Evolutionary conservation across 805 yeast species (phyloP), one percentile per base, ranked within the genome.

Genomic region (Hanseniaspora pseudoguilliermondii): DNA sequence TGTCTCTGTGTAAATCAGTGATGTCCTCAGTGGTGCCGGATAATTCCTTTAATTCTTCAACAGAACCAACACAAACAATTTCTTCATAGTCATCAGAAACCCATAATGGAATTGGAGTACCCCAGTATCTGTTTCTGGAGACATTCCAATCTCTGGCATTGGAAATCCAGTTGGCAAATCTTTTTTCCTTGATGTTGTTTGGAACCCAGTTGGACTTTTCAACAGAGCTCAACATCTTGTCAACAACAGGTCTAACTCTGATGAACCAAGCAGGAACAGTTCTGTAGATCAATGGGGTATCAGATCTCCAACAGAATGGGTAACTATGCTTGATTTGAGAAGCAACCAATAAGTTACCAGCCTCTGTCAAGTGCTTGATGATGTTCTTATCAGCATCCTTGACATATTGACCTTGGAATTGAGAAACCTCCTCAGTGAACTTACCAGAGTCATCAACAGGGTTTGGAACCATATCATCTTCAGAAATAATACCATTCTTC

Each of bases 261-360:
- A 93, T 93, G 66, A 93, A 93, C 99, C 99, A 93, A 36, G 97
- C 91, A 52, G 99, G 98, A 62, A 93, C 97, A 40, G 96, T 83
- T 75, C 95, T 83, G 76, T 93, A 93, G 62, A 93, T 71, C 69
- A 93, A 81, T 55, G 99, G 99, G 34, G 99, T 93, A 69, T 93
- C 98, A 3, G 97, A 91, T 80, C 99, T 85, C 99, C 99, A 93
- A 76, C 99, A 93, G 84, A 93, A 93, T 65, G 99, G 98, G 72
- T 93, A 93, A 71, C 95, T 84, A 78, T 93, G 99, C 73, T 83
- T 82, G 62, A 90, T 77, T 76, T 93, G 97, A 44, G 87, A 75
- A 57, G 82, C 84, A 44, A 81, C 78, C 61, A 93, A 75, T 39
- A 93, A 62, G 61, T 83, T 79, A 52, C 95, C 97, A 41, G 75